Percentiles rank a stretch among this genome's conserved stretches.
phyloP scores from a whole-genome alignment of 352 stramenopile genomes.

The Pythium aquatile region DNA sequence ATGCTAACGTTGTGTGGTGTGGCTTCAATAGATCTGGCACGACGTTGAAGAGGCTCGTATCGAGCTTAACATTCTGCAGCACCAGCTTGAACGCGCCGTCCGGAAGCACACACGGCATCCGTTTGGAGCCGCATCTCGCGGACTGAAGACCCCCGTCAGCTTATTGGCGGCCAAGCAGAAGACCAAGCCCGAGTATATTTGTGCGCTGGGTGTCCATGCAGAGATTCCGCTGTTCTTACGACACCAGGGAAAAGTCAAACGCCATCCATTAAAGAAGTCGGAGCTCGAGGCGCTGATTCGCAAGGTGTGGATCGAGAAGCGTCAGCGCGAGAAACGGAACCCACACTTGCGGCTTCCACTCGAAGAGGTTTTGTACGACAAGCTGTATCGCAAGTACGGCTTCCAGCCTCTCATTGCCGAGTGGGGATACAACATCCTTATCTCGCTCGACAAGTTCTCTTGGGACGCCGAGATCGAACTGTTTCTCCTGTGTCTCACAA shows the following conservation, averaged over 20 bases:
- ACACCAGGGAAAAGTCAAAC: conserved; percentile 69
- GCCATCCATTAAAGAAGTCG: conserved; percentile 57
- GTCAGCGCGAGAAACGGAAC: conserved; percentile 61
- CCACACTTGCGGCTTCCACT: conserved; percentile 41
- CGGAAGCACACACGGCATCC: conserved; percentile 26
- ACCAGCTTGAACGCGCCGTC: conserved; percentile 51
- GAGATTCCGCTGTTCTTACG: conserved; percentile 68
- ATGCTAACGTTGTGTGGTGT: not conserved
- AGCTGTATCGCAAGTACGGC: conserved; percentile 75
- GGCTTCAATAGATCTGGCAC: conserved; percentile 60
- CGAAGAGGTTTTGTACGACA: conserved; percentile 74
- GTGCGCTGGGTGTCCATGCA: conserved; percentile 54
- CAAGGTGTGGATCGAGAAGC: conserved; percentile 76
- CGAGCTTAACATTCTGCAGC: conserved; percentile 70
- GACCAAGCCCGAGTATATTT: conserved; percentile 58
- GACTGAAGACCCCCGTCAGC: not conserved
- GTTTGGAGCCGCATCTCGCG: not conserved
- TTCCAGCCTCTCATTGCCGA: conserved; percentile 81
- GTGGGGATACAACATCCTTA: conserved; percentile 85
- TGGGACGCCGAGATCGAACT: conserved; percentile 83
- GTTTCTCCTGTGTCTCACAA: conserved; percentile 70
- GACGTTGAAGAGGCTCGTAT: conserved; percentile 75
- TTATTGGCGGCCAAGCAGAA: conserved; percentile 29
- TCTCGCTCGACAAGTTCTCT: conserved; percentile 58
- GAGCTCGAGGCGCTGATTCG: conserved; percentile 68